Evolutionary conservation across 495 filamentous ascomycete genomes (phyloP), one percentile per base, ranked within the genome.

Genomic region (Podospora pseudopauciseta): DNA sequence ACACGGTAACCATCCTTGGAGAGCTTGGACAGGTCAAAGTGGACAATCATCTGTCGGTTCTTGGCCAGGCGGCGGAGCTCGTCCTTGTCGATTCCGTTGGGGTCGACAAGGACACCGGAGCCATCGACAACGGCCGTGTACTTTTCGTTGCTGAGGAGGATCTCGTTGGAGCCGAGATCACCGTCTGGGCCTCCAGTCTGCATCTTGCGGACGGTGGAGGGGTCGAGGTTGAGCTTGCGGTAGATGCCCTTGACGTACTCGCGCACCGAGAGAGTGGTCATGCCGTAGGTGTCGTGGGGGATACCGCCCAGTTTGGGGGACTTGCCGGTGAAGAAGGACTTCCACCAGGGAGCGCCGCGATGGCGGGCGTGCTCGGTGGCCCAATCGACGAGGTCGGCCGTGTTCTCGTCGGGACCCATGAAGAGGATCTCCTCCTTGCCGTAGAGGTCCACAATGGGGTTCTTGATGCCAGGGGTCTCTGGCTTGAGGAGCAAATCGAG

Each of bases 261-360:
- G 55, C 95, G 91, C 27, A 99, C 95, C 11, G 94, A 97, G 64
- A 97, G 79, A 1, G 95, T 98, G 9, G 95, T 99, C 95, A 99
- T 99, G 78, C 95, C 95, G 77, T 98, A 99, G 16, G 82, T 79
- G 73, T 99, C 95, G 78, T 99, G 95, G 4, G 95, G 95, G 68
- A 99, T 99, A 74, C 95, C 95, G 60, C 95, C 95, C 55, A 99
- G 84, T 79, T 90, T 94, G 27, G 95, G 95, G 72, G 91, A 96
- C 85, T 98, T 98, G 74, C 95, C 95, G 2, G 95, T 99, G 84
- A 99, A 98, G 87, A 99, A 99, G 0, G 96, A 98, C 82, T 98
- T 99, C 95, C 95, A 99, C 93, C 94, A 98, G 27, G 92, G 92
- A 27, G 96, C 96, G 64, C 93, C 94, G 70, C 95, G 88, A 71